A percentile compares a stretch with the other conserved stretches of the same genome.
phyloP scores from a whole-genome alignment of 805 yeast species.

The Wickerhamomyces bisporus region DNA sequence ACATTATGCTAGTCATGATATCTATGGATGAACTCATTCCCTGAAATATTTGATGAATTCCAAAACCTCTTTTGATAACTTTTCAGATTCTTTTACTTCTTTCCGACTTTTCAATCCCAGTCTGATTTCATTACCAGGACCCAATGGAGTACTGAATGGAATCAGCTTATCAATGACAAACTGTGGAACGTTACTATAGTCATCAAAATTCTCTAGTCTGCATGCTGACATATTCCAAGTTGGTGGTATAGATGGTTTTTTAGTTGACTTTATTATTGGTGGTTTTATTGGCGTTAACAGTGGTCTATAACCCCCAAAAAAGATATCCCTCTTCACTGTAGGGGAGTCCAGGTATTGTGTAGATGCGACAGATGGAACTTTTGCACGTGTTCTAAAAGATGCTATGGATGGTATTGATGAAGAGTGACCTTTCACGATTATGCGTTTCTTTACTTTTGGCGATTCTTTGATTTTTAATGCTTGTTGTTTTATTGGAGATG shows the following conservation, averaged over 20 bases:
- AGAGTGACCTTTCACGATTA: background rate
- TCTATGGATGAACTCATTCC: background rate
- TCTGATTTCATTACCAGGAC: slow-evolving; percentile 23
- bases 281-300: slow-evolving; percentile 20
- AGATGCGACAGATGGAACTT: slow-evolving; percentile 20
- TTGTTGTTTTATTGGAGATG: background rate
- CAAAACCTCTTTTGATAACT: slow-evolving; percentile 15
- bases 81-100: slow-evolving; percentile 19
- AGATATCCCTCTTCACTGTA: slow-evolving; percentile 17
- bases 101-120: slow-evolving; percentile 18
- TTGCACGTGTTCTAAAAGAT: slow-evolving; percentile 1
- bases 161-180: slow-evolving; percentile 21
- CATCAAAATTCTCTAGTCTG: slow-evolving; percentile 20
- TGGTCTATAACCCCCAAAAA: slow-evolving; percentile 23
- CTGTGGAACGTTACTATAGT: slow-evolving; percentile 21
- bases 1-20: too few species aligned
- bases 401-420: slow-evolving; percentile 2
- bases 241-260: slow-evolving; percentile 18
- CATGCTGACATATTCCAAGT: slow-evolving; percentile 24
- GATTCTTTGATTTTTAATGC: background rate
- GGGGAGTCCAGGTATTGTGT: slow-evolving; percentile 20
- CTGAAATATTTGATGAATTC: slow-evolving; percentile 19
- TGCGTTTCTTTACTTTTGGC: background rate
- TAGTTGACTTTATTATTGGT: slow-evolving; percentile 13
- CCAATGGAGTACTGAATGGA: slow-evolving; percentile 18